Base-by-base conservation (phyloP, 2,329 filamentous ascomycete genomes). In the Sporothrix phasma region DNA sequence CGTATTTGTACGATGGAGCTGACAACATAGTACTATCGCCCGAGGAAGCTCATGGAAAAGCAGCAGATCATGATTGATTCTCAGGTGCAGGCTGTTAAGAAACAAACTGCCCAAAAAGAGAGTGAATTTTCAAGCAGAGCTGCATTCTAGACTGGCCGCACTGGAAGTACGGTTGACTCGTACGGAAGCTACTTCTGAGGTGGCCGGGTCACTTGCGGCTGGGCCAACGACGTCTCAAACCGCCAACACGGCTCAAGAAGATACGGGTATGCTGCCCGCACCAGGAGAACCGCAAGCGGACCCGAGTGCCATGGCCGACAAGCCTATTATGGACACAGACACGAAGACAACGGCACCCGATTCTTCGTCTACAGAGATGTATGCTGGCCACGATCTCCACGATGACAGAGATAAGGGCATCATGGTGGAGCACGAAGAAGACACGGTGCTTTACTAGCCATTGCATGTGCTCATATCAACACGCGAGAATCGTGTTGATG, bases 361-460 rank as follows among this genome's bases (percentile, higher is more conserved):
- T 11, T 5, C 13, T 11, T 10, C 31, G 26, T 11, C 68, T 34
- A 72, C 73, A 60, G 75, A 77, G 64, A 79, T 24, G 13, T 34
- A 66, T 5, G 24, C 64, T 10, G 39, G 46, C 6, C 43, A 43
- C 7, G 58, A 75, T 71, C 79, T 79, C 65, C 72, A 82, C 69
- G 81, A 88, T 66, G 88, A 92, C 70, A 88, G 85, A 59, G 90
- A 92, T 70, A 88, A 85, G 62, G 89, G 92, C 71, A 87, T 93
- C 64, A 81, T 95, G 68, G 86, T 94, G 62, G 89, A 91, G 74
- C 89, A 88, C 63, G 90, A 91, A 66, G 92, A 97, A 77, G 92
- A 96, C 71, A 92, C 88, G 70, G 90, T 96, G 62, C 93, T 96
- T 66, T 96, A 96, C 78, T 96, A 78, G 82, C 31, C 22, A 11